Conservation (phyloP, 495 filamentous ascomycete genomes). For the Saxophila tyrrhenica region DNA sequence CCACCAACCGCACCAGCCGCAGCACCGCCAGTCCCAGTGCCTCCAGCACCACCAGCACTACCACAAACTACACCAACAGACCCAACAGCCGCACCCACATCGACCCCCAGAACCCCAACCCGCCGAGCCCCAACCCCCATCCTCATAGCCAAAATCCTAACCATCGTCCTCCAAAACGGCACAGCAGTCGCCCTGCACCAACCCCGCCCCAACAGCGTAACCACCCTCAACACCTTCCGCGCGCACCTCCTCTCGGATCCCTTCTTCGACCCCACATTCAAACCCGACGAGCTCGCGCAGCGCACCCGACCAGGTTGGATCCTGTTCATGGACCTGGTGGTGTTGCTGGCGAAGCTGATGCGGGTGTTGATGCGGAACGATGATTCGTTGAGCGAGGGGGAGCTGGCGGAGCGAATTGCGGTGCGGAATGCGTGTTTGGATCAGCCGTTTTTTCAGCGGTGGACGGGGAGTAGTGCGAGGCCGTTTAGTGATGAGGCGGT, state of each 20-base stretch:
- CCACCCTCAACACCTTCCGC: background rate
- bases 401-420: constrained; percentile 2
- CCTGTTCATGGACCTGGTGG: constrained; percentile 6
- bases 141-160: constrained; percentile 3
- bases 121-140: background rate
- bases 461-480: background rate
- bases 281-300: constrained; percentile 2
- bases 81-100: background rate
- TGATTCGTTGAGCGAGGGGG: background rate
- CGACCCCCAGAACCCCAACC: background rate
- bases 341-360: constrained; percentile 7
- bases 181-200: background rate
- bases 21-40: background rate
- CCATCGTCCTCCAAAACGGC: constrained; percentile 6
- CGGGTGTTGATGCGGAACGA: constrained; percentile 4
- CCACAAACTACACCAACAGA: background rate
- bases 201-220: background rate
- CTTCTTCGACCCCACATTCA: constrained; percentile 11
- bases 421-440: constrained; percentile 9
- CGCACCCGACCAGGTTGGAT: background rate
- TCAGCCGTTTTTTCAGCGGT: constrained; percentile 10
- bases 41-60: background rate
- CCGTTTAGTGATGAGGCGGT: background rate
- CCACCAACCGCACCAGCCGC: too few species aligned
- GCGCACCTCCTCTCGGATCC: constrained; percentile 3